phyloP scores from a whole-genome alignment of 176 grass and related monocot genomes.

The Eragrostis nindensis region DNA sequence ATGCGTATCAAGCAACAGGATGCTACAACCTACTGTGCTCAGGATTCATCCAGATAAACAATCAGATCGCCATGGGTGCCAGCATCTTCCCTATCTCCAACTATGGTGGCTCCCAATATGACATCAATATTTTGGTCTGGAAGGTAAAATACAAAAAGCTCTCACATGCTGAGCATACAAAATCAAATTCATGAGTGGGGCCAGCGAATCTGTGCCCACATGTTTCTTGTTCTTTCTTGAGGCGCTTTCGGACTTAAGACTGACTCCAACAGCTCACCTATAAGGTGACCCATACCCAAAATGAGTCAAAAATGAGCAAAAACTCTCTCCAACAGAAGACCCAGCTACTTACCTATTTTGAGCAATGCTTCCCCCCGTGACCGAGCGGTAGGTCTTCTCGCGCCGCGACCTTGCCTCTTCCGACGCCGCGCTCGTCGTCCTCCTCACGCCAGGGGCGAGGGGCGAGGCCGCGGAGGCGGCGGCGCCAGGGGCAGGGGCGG shows the following conservation, averaged over 20 bases:
- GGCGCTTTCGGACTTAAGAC: constrained; percentile 32
- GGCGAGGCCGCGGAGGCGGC: too few relatives aligned
- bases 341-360: too few relatives aligned
- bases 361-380: too few relatives aligned
- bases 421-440: too few relatives aligned
- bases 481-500: too few relatives aligned
- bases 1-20: constrained; percentile 90
- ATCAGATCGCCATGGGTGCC: constrained; percentile 86
- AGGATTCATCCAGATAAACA: constrained; percentile 91
- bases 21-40: constrained; percentile 95
- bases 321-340: too few relatives aligned
- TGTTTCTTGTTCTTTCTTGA: constrained; percentile 61
- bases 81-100: constrained; percentile 87
- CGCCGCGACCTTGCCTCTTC: too few relatives aligned
- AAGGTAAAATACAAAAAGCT: constrained; percentile 74
- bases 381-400: too few relatives aligned
- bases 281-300: too few relatives aligned
- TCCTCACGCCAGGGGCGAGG: too few relatives aligned
- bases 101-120: constrained; percentile 79
- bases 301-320: too few relatives aligned
- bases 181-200: constrained; percentile 35
- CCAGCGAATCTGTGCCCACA: constrained; percentile 68
- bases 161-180: constrained; percentile 52
- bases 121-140: constrained; percentile 88
- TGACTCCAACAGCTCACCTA: too few relatives aligned